Conservation (phyloP, 495 filamentous ascomycete genomes). For the Penicillium roqueforti region DNA sequence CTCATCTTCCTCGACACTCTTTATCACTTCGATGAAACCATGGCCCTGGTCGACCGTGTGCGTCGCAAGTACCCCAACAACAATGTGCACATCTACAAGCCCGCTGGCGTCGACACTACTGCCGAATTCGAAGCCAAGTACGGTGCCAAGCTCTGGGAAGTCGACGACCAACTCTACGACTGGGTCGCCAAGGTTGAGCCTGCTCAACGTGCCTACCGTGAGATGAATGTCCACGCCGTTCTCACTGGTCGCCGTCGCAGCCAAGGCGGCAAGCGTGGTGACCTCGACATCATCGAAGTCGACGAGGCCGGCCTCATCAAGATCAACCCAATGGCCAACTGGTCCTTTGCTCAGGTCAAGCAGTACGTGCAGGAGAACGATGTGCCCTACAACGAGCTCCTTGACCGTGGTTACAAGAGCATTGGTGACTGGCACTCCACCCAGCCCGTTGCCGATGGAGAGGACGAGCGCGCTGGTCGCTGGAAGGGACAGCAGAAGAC, state of each 20-base stretch:
- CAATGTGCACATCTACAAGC: conserved; percentile 84
- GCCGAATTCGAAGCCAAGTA: conserved; percentile 76
- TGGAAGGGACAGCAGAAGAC: conserved; percentile 96
- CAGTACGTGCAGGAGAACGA: conserved; percentile 78
- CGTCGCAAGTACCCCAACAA: conserved; percentile 70
- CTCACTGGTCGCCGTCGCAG: conserved; percentile 90
- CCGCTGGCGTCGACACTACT: conserved; percentile 61
- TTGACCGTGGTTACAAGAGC: conserved; percentile 93
- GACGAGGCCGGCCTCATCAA: conserved; percentile 93
- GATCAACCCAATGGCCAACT: conserved; percentile 97
- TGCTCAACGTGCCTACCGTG: conserved; percentile 83
- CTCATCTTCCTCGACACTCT: conserved; percentile 96
- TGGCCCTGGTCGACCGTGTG: conserved; percentile 74
- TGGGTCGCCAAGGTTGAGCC: conserved; percentile 97
- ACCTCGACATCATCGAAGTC: conserved; percentile 83
- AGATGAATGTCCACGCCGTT: conserved; percentile 85
- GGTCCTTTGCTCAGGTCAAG: conserved; percentile 86
- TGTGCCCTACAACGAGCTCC: conserved; percentile 88
- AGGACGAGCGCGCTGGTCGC: conserved; percentile 94
- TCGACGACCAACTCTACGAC: conserved; percentile 85
- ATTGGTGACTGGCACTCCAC: conserved; percentile 98
- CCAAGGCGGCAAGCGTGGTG: conserved; percentile 89
- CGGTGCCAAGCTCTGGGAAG: conserved; percentile 81
- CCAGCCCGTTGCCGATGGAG: conserved; percentile 79
- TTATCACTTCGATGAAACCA: conserved; percentile 91